These are phyloP conservation scores for Colletotrichum spinosum DNA, from an alignment of 2,329 filamentous ascomycete species.

Conservation along the genomic window DNA sequence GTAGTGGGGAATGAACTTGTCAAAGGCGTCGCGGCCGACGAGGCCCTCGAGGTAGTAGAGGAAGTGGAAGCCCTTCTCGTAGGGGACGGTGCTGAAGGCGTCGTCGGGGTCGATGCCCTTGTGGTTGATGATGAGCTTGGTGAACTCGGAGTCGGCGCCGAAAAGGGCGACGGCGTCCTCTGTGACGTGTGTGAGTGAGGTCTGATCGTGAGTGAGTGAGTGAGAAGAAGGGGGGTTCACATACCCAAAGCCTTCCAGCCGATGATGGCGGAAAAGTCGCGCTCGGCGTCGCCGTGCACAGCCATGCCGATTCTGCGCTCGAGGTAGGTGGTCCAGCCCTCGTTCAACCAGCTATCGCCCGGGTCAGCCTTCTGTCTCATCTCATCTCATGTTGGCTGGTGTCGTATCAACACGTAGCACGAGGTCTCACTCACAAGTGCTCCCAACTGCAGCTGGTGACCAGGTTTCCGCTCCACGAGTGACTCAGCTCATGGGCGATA, in stretches of 20 bases:
- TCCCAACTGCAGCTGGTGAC: conserved; percentile 85
- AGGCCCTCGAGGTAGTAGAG: conserved; percentile 90
- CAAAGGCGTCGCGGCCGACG: conserved; percentile 86
- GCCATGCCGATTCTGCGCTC: conserved; percentile 85
- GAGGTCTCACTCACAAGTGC: conserved; percentile 69
- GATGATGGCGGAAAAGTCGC: conserved; percentile 95
- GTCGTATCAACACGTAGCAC: no score
- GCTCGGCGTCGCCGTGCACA: conserved; percentile 85
- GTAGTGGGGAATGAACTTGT: conserved; percentile 96
- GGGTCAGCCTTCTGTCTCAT: conserved; percentile 6
- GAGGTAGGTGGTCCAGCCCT: conserved; percentile 94
- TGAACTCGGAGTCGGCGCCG: conserved; percentile 90
- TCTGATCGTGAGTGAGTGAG: conserved; percentile 21
- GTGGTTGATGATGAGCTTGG: conserved; percentile 87
- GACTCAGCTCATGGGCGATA: conserved; percentile 85
- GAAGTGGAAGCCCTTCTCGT: conserved; percentile 97
- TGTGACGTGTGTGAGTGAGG: conserved; percentile 40
- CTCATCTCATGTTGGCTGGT: no score
- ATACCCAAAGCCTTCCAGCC: conserved; percentile 87
- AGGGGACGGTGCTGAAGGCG: conserved; percentile 91
- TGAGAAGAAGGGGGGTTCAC: conserved; percentile 36
- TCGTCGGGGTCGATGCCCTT: conserved; percentile 95
- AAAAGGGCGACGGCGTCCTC: conserved; percentile 83
- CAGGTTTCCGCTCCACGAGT: conserved; percentile 90
- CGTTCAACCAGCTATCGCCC: conserved; percentile 70